Evolutionary conservation across 2,329 filamentous ascomycete genomes (phyloP), one percentile per base, ranked within the genome.

Genomic region (Zymoseptoria pseudotritici): DNA sequence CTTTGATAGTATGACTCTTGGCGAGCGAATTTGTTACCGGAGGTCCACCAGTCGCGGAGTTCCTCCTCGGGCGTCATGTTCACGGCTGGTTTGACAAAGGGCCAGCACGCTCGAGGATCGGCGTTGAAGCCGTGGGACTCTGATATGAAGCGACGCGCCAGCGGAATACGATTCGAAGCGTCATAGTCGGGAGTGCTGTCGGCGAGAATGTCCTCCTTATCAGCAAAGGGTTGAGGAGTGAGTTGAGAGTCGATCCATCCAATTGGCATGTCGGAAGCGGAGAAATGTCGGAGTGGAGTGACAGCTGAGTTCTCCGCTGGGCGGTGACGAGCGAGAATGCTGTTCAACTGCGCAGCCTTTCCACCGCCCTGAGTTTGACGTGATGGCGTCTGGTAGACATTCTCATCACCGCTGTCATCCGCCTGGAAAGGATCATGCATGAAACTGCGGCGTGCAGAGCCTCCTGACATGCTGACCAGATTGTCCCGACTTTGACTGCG

Each of bases 1-100:
- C 58, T 62, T 20, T 67, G 62, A 59, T 57, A 71, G 57, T 67
- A 65, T 9, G 69, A 68, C 26, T 72, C 65, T 51, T 74, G 72
- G 21, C 73, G 71, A 31, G 67, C 60, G 52, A 70, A 67, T 11
- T 65, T 71, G 49, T 62, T 70, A 50, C 68, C 66, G 7, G 63
- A 64, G 17, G 64, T 71, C 63, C 73, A 78, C 77, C 77, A 80
- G n/a, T 73, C 70, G n/a, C 63, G 57, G 6, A 79, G 67, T 56
- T 74, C 72, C 26, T 75, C 68, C 22, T 74, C 72, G 19, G 71
- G 67, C n/a, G 62, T 64, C 53, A 60, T 60, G 29, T 57, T 56
- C 26, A 29, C 9, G 17, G 36, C 36, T 13, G 36, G 36, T 17
- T 46, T 46, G 36, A n/a, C 36, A 46, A 46, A 46, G 1, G 36